Evolutionary conservation across 805 yeast genomes (phyloP).

Genomic region (Kodamaea lidongshanica): DNA sequence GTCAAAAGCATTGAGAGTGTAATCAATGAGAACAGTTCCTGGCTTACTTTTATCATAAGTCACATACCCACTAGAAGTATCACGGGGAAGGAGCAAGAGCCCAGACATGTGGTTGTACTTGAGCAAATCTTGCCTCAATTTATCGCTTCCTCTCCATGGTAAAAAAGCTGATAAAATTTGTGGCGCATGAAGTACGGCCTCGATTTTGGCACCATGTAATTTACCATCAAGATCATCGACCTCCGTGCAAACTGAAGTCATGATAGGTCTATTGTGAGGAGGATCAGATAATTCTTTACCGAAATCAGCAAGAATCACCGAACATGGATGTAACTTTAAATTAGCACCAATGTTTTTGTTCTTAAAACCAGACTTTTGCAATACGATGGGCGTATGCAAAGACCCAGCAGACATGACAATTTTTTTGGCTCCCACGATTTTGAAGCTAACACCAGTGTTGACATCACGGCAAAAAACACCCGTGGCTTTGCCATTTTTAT

Average conservation of each 20-base stretch:
- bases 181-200: conserved; percentile 44
- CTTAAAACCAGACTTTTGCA: conserved; percentile 42
- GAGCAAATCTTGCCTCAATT: conserved; percentile 24
- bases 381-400: conserved; percentile 43
- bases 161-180: conserved; percentile 26
- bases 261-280: conserved; percentile 36
- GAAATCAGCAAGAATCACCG: conserved; percentile 35
- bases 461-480: conserved; percentile 38
- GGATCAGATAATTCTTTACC: conserved; percentile 27
- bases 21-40: conserved; percentile 29
- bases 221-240: conserved; percentile 46
- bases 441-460: conserved; percentile 23
- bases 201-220: conserved; percentile 49
- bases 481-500: conserved; percentile 35
- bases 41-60: conserved; percentile 27
- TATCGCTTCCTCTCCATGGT: conserved; percentile 38
- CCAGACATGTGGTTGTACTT: conserved; percentile 33
- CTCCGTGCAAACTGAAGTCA: conserved; percentile 44
- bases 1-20: conserved; percentile 36
- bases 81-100: conserved; percentile 42
- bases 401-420: conserved; percentile 43
- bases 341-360: conserved; percentile 47
- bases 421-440: conserved; percentile 40
- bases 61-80: conserved; percentile 37
- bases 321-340: conserved; percentile 47